A percentile compares a stretch with the other conserved stretches of the same genome.
phyloP scores from a whole-genome alignment of 2,329 filamentous ascomycete genomes.

The Colletotrichum sublineola region DNA sequence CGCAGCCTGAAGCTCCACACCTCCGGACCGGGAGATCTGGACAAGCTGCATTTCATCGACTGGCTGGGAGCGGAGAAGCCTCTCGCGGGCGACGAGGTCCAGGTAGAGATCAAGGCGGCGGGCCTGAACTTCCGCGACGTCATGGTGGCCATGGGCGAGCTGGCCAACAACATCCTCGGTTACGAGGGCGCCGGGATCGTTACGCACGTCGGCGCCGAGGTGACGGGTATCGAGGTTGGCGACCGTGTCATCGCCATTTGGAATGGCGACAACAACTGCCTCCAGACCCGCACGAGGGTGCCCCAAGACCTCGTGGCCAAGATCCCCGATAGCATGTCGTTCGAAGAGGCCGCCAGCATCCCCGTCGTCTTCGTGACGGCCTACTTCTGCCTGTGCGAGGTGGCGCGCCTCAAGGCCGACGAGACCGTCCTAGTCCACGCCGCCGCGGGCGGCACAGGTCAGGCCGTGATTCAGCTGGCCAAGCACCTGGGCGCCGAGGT shows the following conservation, averaged over 20 bases:
- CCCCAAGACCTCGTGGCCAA: constrained; percentile 15
- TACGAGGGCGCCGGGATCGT: constrained; percentile 48
- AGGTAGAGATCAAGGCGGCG: constrained; percentile 49
- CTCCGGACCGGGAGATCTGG: constrained; percentile 34
- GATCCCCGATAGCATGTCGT: constrained; percentile 47
- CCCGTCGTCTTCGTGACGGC: constrained; percentile 48
- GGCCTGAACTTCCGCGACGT: constrained; percentile 56
- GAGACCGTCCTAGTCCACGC: constrained; percentile 57
- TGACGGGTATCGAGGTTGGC: constrained; percentile 47
- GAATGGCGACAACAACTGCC: neutral
- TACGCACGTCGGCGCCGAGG: constrained; percentile 42
- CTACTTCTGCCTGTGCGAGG: constrained; percentile 41
- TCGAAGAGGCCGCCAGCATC: constrained; percentile 46
- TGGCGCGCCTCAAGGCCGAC: constrained; percentile 49
- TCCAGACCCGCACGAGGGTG: neutral
- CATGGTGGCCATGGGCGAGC: constrained; percentile 47
- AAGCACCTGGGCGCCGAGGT: constrained; percentile 55
- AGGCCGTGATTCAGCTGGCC: constrained; percentile 55
- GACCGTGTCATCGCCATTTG: constrained; percentile 48
- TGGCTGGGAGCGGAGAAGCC: constrained; percentile 39
- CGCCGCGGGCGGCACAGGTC: constrained; percentile 55
- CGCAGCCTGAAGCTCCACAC: constrained; percentile 9
- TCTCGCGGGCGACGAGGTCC: constrained; percentile 46
- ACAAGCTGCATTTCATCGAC: constrained; percentile 49
- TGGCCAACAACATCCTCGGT: constrained; percentile 45